Base-by-base conservation (phyloP, 176 grass and related monocot species). In the Rhynchospora pubera region DNA sequence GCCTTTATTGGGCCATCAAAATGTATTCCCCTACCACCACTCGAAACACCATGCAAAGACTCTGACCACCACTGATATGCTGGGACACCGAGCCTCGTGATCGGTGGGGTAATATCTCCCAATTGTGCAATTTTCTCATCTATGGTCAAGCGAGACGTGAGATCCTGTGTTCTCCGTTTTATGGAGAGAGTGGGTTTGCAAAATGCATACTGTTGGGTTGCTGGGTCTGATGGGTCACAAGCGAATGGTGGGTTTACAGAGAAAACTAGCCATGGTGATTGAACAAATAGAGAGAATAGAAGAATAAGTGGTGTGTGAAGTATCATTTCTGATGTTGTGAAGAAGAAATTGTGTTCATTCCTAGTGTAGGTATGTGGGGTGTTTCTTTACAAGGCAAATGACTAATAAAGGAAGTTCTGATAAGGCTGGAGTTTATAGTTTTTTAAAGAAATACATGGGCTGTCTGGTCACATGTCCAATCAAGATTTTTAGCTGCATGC, bases 31-130 rank as follows among this genome's bases (percentile, higher is more conserved):
- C 87, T 85, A 0, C 90, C 87, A 13, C 63, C 71, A 83, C 53
- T 80, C 53, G 82, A 76, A 52, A 89, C 52, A 26, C 84, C 87
- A 34, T 92, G 92, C 32, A 94, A 86, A 3, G 87, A 89, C 87
- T 94, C 92, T 1, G 85, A 86, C 92, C 92, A 94, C 90, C 90
- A 92, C 30, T 51, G 62, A 85, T 92, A 92, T 0, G 6, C 30
- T 2, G 85, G 85, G 5, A 92, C 56, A 5, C 85, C 87, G 1
- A 89, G 30, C 62, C 87, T 85, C 14, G 71, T 46, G 1, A 86
- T 91, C 76, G 85, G 87, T 22, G 69, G 57, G 53, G 91, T 85
- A 51, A 39, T 69, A 84, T 90, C 91, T 80, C 86, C 84, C 65
- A 94, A 65, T 65, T 87, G 50, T 78, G 69, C 87, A 53, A 89